Percentiles rank a stretch among this genome's conserved stretches.
Evolutionary conservation across 1,139 yeast species (phyloP).

Genomic region (Pichia cactophila): DNA sequence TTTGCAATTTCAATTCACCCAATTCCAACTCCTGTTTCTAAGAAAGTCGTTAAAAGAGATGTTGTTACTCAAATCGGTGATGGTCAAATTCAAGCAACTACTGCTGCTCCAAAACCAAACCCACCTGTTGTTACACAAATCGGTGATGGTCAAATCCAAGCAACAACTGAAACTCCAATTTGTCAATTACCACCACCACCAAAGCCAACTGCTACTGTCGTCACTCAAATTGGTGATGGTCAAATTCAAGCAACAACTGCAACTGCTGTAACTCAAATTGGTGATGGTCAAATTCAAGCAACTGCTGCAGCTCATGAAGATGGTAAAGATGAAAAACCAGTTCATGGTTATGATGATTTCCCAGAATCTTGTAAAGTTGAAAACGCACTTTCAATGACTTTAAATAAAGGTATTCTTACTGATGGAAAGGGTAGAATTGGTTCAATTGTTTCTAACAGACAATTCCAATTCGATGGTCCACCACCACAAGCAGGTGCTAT

Average conservation of each 20-base stretch:
- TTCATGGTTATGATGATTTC: conserved; percentile 18
- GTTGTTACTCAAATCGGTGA: conserved; percentile 36
- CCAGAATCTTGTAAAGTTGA: conserved; percentile 44
- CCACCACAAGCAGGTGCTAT: conserved; percentile 88
- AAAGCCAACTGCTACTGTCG: conserved; percentile 29
- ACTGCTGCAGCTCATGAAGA: conserved; percentile 28
- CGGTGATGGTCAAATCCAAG: conserved; percentile 26
- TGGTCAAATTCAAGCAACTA: conserved; percentile 40
- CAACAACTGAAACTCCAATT: conserved; percentile 22
- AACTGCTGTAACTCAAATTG: conserved; percentile 44
- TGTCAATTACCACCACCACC: not conserved
- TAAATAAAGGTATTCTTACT: conserved; percentile 45
- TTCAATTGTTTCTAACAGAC: conserved; percentile 78
- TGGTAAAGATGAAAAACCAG: conserved; percentile 29
- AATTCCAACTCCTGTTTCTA: conserved; percentile 31
- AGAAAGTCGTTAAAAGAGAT: conserved; percentile 19
- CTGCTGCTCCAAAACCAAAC: conserved; percentile 13
- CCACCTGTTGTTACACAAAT: conserved; percentile 17
- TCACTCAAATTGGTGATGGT: conserved; percentile 40
- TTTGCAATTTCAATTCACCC: conserved; percentile 71
- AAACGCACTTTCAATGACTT: conserved; percentile 48
- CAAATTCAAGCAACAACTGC: conserved; percentile 21
- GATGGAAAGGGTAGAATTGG: conserved; percentile 68
- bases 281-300: conserved; percentile 57
- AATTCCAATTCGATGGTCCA: conserved; percentile 85